Conservation (phyloP, 768 basidiomycete genomes). For the Tricholomella constricta region DNA sequence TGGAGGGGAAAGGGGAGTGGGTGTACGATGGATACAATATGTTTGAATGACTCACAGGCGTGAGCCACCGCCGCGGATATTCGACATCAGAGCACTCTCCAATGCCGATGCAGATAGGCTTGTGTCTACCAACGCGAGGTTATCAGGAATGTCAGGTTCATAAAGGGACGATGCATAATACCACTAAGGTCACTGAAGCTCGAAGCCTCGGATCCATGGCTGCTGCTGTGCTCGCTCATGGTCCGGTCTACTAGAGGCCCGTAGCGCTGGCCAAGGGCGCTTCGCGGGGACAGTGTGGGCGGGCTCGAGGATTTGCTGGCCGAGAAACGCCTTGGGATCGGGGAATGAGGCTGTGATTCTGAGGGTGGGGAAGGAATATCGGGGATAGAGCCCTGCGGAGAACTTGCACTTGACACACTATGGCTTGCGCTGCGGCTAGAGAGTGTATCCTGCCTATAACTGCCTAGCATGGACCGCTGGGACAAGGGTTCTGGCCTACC, state of each 20-base stretch:
- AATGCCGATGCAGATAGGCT: slow-evolving; percentile 79
- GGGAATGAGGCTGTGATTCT: slow-evolving; percentile 56
- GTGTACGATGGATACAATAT: background rate
- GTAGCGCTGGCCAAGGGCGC: slow-evolving; percentile 53
- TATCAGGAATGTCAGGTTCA: background rate
- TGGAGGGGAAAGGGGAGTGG: slow-evolving; percentile 15
- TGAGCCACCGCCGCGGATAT: slow-evolving; percentile 66
- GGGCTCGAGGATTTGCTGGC: slow-evolving; percentile 63
- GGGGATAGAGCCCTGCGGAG: slow-evolving; percentile 77
- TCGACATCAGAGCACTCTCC: slow-evolving; percentile 79
- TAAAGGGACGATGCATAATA: slow-evolving; percentile 26
- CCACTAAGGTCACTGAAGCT: slow-evolving; percentile 88
- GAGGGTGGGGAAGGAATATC: slow-evolving; percentile 76
- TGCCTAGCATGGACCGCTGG: slow-evolving; percentile 37
- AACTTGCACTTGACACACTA: slow-evolving; percentile 73
- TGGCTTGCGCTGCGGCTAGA: slow-evolving; percentile 63
- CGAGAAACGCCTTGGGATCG: slow-evolving; percentile 52
- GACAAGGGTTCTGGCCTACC: slow-evolving; percentile 41
- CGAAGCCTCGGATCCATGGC: slow-evolving; percentile 72
- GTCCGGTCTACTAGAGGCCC: slow-evolving; percentile 43
- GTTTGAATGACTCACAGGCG: slow-evolving; percentile 57
- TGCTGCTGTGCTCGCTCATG: slow-evolving; percentile 59
- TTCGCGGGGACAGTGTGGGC: slow-evolving; percentile 57
- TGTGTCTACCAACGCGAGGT: slow-evolving; percentile 45
- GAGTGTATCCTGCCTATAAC: slow-evolving; percentile 39